Percentiles rank a stretch among this genome's conserved stretches.
Conservation (phyloP, 2,329 filamentous ascomycete genomes). For the Aspergillus eucalypticola region DNA sequence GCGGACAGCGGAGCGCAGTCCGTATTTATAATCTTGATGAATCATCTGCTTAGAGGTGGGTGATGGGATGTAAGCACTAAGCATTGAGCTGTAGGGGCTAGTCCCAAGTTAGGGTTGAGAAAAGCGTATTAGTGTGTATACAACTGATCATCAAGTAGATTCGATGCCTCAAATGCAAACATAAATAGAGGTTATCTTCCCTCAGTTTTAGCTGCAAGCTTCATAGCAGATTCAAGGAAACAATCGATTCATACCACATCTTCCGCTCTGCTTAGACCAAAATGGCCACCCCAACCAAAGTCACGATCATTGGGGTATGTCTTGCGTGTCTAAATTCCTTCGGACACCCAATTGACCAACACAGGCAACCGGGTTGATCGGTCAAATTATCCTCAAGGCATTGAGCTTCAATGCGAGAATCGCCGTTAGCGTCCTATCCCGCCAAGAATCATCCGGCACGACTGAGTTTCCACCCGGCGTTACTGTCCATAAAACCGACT, state of each 20-base stretch:
- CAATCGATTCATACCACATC: neutral
- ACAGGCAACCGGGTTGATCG: conserved; percentile 28
- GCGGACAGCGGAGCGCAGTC: conserved; percentile 14
- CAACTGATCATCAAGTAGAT: neutral
- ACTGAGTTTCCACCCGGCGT: conserved; percentile 22
- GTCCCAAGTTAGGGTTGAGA: neutral
- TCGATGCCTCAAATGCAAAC: neutral
- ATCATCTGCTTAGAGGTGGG: neutral
- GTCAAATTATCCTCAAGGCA: conserved; percentile 23
- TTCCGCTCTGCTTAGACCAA: neutral
- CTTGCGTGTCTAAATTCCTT: neutral
- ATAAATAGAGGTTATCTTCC: neutral
- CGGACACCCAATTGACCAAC: neutral
- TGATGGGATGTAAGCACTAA: neutral
- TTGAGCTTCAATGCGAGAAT: conserved; percentile 20
- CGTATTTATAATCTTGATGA: conserved; percentile 5
- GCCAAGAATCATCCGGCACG: conserved; percentile 18
- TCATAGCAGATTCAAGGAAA: neutral
- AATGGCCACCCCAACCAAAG: conserved; percentile 17
- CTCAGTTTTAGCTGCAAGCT: neutral
- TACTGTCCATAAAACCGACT: conserved; percentile 26
- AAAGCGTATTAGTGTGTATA: neutral
- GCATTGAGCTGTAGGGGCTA: neutral
- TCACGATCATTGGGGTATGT: conserved; percentile 23
- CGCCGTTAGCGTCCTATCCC: conserved; percentile 28